Evolutionary conservation across 805 yeast species (phyloP).

Genomic region (Cephaloascus albidus): DNA sequence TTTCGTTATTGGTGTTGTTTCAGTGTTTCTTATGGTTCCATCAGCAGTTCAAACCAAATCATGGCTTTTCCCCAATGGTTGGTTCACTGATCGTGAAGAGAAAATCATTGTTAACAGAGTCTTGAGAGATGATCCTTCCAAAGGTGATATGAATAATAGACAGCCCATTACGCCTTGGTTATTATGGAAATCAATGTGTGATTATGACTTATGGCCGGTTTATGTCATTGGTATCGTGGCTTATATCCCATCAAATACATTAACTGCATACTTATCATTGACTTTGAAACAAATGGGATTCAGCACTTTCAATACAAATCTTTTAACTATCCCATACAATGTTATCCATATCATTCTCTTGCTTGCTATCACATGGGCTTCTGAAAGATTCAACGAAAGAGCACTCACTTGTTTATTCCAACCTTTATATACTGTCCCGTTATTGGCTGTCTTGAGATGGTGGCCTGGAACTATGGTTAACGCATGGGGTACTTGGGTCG

Average conservation of each 20-base stretch:
- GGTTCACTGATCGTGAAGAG: constrained; percentile 47
- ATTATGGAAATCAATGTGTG: constrained; percentile 29
- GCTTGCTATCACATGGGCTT: constrained; percentile 12
- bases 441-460: constrained; percentile 21
- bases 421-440: constrained; percentile 21
- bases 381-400: constrained; percentile 14
- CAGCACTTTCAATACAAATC: constrained; percentile 39
- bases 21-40: constrained; percentile 26
- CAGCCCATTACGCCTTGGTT: constrained; percentile 34
- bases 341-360: constrained; percentile 13
- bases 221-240: constrained; percentile 36
- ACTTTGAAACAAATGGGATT: constrained; percentile 41
- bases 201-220: constrained; percentile 49
- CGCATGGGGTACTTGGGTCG: constrained; percentile 31
- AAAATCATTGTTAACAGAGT: constrained; percentile 49
- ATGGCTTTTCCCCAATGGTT: constrained; percentile 7
- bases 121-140: constrained; percentile 52
- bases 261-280: constrained; percentile 35
- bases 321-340: constrained; percentile 42
- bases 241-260: constrained; percentile 24
- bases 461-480: constrained; percentile 30
- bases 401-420: constrained; percentile 14
- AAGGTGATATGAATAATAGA: constrained; percentile 57
- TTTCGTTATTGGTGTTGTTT: constrained; percentile 36
- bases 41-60: constrained; percentile 20